Conservation (phyloP, 2,329 filamentous ascomycete genomes). For the Paraconiothyrium brasiliense region DNA sequence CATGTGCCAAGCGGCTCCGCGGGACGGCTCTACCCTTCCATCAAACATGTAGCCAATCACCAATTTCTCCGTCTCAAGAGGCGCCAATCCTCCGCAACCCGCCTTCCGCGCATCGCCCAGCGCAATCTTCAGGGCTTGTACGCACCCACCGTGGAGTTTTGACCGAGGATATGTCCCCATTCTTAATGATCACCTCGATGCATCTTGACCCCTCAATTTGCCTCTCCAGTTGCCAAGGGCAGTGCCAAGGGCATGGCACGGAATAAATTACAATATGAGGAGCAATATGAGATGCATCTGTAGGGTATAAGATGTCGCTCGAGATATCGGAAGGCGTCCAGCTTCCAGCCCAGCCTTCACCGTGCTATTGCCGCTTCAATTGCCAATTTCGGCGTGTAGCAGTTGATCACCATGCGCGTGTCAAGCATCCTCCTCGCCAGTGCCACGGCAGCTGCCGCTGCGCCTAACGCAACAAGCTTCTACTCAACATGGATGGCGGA, state of each 20-base stretch:
- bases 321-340: too few species aligned
- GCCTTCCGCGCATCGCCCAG: not conserved
- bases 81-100: constrained; percentile 2
- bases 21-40: not conserved
- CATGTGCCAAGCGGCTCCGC: not conserved
- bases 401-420: constrained; percentile 10
- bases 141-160: not conserved
- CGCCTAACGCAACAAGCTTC: constrained; percentile 33
- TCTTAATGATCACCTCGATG: not conserved
- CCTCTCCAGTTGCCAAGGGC: constrained; percentile 1
- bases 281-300: not conserved
- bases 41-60: constrained; percentile 1
- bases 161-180: constrained; percentile 3
- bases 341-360: not conserved
- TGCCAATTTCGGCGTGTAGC: not conserved
- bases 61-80: constrained; percentile 10
- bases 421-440: constrained; percentile 26
- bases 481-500: constrained; percentile 57
- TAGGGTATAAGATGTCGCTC: constrained; percentile 7
- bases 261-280: constrained; percentile 3
- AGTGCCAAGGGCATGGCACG: constrained; percentile 4
- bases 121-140: not conserved
- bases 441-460: constrained; percentile 34
- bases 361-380: not conserved
- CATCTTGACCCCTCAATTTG: constrained; percentile 2